phyloP scores from a whole-genome alignment of 2,329 filamentous ascomycete genomes.

The Colletotrichum paranaense region DNA sequence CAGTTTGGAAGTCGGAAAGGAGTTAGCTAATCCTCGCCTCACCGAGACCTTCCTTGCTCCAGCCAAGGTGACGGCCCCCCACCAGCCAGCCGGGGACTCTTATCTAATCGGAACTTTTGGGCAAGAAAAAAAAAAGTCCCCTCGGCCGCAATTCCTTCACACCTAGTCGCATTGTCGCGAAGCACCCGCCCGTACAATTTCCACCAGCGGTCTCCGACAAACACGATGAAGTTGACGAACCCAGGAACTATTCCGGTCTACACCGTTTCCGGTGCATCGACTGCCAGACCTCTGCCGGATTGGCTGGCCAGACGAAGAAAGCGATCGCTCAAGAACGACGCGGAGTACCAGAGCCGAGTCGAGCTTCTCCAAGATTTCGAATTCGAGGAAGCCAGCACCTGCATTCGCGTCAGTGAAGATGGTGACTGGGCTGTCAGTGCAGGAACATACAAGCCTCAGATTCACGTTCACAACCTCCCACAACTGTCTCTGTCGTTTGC shows the following conservation, averaged over 20 bases:
- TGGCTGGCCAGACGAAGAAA: conserved; percentile 94
- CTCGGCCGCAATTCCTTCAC: conserved; percentile 27
- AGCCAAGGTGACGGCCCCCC: background rate
- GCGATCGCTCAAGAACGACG: conserved; percentile 89
- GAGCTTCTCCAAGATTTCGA: conserved; percentile 98
- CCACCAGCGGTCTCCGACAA: conserved; percentile 13
- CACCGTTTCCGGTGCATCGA: conserved; percentile 91
- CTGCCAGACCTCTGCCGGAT: conserved; percentile 88
- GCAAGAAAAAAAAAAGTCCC: conserved; percentile 19
- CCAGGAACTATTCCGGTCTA: conserved; percentile 90
- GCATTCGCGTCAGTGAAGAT: conserved; percentile 91
- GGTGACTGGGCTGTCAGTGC: conserved; percentile 87
- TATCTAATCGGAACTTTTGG: conserved; percentile 37
- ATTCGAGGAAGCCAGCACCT: conserved; percentile 94
- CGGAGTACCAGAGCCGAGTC: conserved; percentile 92
- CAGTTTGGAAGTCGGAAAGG: background rate
- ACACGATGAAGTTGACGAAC: conserved; percentile 81
- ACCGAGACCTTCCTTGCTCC: background rate
- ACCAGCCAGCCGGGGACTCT: background rate
- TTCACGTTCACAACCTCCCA: conserved; percentile 94
- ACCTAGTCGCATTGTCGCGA: conserved; percentile 21
- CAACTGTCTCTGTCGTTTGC: conserved; percentile 94
- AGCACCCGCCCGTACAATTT: conserved; percentile 12
- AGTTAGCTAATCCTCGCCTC: conserved; percentile 20
- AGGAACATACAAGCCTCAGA: conserved; percentile 80